phyloP scores from a whole-genome alignment of 2,329 filamentous ascomycete species.

The Talaromyces sp. region DNA sequence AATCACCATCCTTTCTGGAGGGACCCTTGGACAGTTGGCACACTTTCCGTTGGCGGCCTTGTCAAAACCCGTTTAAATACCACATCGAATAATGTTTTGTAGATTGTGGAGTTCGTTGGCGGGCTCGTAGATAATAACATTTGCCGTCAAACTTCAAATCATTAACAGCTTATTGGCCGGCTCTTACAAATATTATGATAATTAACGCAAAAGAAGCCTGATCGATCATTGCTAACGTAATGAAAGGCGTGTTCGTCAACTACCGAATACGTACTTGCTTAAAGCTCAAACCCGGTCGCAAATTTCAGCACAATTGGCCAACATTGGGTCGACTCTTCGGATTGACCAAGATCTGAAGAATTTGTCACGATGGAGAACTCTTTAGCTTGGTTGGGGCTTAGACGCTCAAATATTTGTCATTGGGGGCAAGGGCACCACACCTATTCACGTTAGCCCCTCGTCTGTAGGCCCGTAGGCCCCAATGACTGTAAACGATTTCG shows the following conservation, averaged over 20 bases:
- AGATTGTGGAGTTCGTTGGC: neutral
- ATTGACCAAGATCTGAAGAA: neutral
- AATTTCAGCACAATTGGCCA: neutral
- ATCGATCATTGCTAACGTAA: neutral
- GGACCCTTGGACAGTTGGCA: neutral
- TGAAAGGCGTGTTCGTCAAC: conserved; percentile 1
- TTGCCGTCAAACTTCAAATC: neutral
- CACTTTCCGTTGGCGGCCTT: neutral
- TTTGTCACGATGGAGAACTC: conserved; percentile 1
- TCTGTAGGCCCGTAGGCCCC: neutral
- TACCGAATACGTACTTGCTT: conserved; percentile 15
- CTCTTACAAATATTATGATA: neutral
- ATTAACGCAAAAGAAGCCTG: neutral
- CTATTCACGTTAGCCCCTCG: neutral
- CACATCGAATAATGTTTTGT: neutral
- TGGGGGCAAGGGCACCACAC: neutral
- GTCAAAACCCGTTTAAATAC: neutral
- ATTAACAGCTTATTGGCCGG: neutral
- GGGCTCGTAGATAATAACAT: neutral
- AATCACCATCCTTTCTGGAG: neutral
- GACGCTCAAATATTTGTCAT: conserved; percentile 11
- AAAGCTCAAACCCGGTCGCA: neutral
- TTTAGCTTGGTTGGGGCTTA: neutral
- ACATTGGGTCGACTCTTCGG: neutral
- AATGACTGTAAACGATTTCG: neutral